Evolutionary conservation across 2,329 filamentous ascomycete genomes (phyloP), one percentile per base, ranked within the genome.

Genomic region (Ophiostoma pallidulum): DNA sequence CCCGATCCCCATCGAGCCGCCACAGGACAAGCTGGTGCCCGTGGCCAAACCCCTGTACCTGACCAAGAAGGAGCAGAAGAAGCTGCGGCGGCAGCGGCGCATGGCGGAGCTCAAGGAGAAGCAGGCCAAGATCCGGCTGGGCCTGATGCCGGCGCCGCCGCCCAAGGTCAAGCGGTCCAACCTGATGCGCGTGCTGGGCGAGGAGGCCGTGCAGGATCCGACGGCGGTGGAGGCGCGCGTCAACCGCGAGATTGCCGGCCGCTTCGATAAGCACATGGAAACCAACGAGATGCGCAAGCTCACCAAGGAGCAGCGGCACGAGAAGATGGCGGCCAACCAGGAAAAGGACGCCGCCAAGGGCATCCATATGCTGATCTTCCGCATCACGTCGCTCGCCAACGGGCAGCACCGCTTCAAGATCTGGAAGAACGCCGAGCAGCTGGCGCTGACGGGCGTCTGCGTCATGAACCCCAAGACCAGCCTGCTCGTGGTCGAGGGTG

Each of bases 91-190:
- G 32, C 89, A 96, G 65, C 81, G 88, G 47, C 81, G 94, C 54
- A 91, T 91, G 78, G 90, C 86, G 35, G 88, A 96, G 53, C 72
- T 94, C 54, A 97, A 97, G 64, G 94, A 98, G 66, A 83, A 90
- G 61, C 92, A 98, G 66, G 90, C 91, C 32, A 97, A 98, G 70
- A 92, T 97, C 53, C 78, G 91, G 50, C 72, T 98, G 10, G 92
- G 92, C 18, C 74, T 98, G 13, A 84, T 91, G 51, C 88, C 90
- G 3, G 87, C 91, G 18, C 89, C 90, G 24, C 85, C 90, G 22
- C 91, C 92, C 10, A 98, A 97, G 66, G 88, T 98, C 57, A 97
- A 96, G 69, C 94, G 94, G 66, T 86, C 84, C 49, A 98, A 98
- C 64, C 77, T 98, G 61, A 98, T 98, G 92, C 84, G 90, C 49